These are phyloP conservation scores for Aethionema arabicum DNA, from an alignment of 345 rosid genomes.

Conservation along the genomic window DNA sequence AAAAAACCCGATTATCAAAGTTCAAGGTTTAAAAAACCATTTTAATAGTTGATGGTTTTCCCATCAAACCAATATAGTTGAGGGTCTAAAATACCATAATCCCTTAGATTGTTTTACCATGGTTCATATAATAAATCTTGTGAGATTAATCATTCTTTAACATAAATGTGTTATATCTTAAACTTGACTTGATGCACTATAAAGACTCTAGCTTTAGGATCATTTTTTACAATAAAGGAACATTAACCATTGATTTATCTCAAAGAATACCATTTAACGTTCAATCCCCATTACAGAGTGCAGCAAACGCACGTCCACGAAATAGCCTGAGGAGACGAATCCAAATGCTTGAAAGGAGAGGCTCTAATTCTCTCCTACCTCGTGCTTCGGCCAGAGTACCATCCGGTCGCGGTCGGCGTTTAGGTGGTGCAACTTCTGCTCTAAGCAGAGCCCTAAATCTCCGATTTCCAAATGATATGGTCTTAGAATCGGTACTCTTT, in stretches of 20 bases:
- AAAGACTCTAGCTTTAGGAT: constrained; percentile 13
- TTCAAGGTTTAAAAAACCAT: too few relatives aligned
- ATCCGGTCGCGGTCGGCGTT: constrained; percentile 47
- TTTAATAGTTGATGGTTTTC: too few relatives aligned
- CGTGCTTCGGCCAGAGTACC: constrained; percentile 47
- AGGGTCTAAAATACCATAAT: too few relatives aligned
- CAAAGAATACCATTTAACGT: not conserved
- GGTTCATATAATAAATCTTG: not conserved
- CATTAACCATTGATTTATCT: constrained; percentile 11
- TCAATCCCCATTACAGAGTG: constrained; percentile 17
- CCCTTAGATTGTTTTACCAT: not conserved
- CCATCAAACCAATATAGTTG: too few relatives aligned
- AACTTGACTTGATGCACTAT: not conserved
- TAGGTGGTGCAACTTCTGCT: constrained; percentile 43
- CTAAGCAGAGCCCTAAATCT: constrained; percentile 48
- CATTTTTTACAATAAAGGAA: not conserved
- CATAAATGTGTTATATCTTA: constrained; percentile 3
- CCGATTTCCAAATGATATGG: constrained; percentile 68
- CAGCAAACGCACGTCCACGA: constrained; percentile 37
- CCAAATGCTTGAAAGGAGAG: constrained; percentile 48
- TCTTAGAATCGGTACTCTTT: constrained; percentile 63
- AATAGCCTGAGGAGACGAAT: constrained; percentile 44
- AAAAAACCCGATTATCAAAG: too few relatives aligned
- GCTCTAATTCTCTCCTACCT: constrained; percentile 44
- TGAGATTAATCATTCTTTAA: constrained; percentile 7